Percentiles rank a stretch among this genome's conserved stretches.
phyloP scores from a whole-genome alignment of 164 flowering plant species.

The Aristolochia californica region DNA sequence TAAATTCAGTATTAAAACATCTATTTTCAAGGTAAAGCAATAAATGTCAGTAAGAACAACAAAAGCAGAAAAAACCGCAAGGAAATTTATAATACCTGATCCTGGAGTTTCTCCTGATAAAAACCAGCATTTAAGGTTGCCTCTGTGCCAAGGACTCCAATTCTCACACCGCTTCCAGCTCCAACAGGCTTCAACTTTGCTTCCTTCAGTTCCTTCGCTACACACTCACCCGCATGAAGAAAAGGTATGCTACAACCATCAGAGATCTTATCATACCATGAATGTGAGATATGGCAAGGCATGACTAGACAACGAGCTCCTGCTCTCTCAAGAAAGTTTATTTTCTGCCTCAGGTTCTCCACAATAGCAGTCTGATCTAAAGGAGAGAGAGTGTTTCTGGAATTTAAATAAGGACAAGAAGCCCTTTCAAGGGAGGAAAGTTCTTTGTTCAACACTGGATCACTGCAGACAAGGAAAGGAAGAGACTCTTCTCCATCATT shows the following conservation, averaged over 20 bases:
- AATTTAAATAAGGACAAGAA: slow-evolving; percentile 16
- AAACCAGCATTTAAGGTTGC: slow-evolving; percentile 37
- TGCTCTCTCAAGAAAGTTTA: slow-evolving; percentile 50
- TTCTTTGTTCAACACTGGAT: slow-evolving; percentile 42
- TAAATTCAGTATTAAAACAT: too few species aligned
- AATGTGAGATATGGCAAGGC: slow-evolving; percentile 69
- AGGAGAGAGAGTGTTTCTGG: slow-evolving; percentile 9
- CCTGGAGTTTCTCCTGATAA: slow-evolving; percentile 65
- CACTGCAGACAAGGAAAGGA: slow-evolving; percentile 61
- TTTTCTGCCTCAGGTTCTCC: slow-evolving; percentile 42
- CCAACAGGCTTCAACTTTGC: slow-evolving; percentile 65
- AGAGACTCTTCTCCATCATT: slow-evolving; percentile 28
- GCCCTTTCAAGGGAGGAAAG: slow-evolving; percentile 20
- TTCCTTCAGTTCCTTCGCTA: slow-evolving; percentile 60
- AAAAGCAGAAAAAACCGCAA: neutral
- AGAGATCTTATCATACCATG: slow-evolving; percentile 51
- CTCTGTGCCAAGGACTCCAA: slow-evolving; percentile 56
- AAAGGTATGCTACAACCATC: slow-evolving; percentile 51
- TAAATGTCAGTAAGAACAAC: neutral
- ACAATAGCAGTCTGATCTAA: slow-evolving; percentile 24
- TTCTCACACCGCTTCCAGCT: slow-evolving; percentile 52
- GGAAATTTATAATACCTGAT: slow-evolving; percentile 32
- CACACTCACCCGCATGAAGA: slow-evolving; percentile 67
- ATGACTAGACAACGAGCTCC: slow-evolving; percentile 73
- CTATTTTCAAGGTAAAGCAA: neutral